Evolutionary conservation across 139 green algal species (phyloP).

Genomic region (Asterochloris erici): DNA sequence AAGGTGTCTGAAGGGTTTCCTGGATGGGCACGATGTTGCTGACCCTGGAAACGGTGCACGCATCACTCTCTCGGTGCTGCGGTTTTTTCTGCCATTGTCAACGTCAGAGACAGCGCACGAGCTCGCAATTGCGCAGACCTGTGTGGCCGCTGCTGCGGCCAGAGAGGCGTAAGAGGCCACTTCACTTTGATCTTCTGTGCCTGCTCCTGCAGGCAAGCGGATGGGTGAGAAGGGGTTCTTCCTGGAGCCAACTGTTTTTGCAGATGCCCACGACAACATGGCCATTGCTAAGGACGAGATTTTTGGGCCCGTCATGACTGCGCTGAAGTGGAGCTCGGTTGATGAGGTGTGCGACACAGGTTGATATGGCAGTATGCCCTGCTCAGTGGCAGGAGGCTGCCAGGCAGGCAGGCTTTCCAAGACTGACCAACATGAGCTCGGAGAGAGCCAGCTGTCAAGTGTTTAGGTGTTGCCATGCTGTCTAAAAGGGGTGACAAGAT

Average conservation of each 20-base stretch:
- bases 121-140: not conserved
- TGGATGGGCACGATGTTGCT: not conserved
- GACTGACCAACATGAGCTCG: not conserved
- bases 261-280: conserved; percentile 50
- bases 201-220: conserved; percentile 25
- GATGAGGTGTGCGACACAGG: conserved; percentile 51
- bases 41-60: not conserved
- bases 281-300: conserved; percentile 28
- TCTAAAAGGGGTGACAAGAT: not conserved
- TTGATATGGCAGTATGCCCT: not conserved
- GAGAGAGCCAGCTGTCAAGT: not conserved
- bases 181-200: not conserved
- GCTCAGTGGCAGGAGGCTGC: not conserved
- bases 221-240: conserved; percentile 52
- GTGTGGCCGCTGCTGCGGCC: not conserved
- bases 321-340: conserved; percentile 54
- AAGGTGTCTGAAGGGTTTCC: not conserved
- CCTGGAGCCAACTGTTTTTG: conserved; percentile 71
- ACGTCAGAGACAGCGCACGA: not conserved
- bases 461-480: not conserved
- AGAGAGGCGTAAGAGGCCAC: not conserved
- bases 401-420: not conserved
- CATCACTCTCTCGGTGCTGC: not conserved
- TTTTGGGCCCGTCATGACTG: conserved; percentile 39
- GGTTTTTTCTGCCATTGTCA: too few relatives aligned